Base-by-base conservation (phyloP, 1,284 basidiomycete genomes). In the Amylostereum areolatum region DNA sequence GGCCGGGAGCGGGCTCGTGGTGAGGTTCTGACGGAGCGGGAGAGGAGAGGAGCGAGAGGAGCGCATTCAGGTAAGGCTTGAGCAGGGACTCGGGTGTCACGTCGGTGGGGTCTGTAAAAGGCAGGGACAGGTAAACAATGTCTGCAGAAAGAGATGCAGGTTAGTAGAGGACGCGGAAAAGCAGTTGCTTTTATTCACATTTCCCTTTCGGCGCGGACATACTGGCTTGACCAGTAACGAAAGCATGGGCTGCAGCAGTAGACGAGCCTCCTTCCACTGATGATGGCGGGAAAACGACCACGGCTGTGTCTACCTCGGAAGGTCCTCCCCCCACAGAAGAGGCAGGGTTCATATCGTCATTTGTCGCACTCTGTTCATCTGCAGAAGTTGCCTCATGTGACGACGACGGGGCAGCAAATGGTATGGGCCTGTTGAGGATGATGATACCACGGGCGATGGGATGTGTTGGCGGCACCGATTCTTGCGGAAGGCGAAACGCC, bases 131-230 rank as follows among this genome's bases (percentile, higher is more conserved):
- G 58, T 89, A 83, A 3, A 86, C 43, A 18, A 88, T 73, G 70
- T 73, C 86, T 88, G 51, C 7, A 44, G 29, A 3, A 49, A 9
- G 29, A 51, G 12, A 42, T 50, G 54, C 29, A 49, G 44, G 35
- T n/a, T 52, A 30, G 31, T 9, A 24, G 1, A 33, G 12, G 34
- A 47, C 32, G 47, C 2, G 37, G 48, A 45, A 32, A 27, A 36
- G 27, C 3, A 25, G 47, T 27, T 37, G 6, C 24, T n/a, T 41
- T n/a, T 35, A 64, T 81, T 62, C 64, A 92, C 92, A 89, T 77
- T 88, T 87, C 2, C 85, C 90, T 47, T 77, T 71, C 0, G 96
- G 96, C 49, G 91, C 82, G 6, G 89, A 87, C 67, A 95, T 80
- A 1, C 89, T 92, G 7, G 85, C 88, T 60, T 90, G 83, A 5